Evolutionary conservation across 192 early-diverging fungal genomes (phyloP).

Genomic region (Geranomyces variabilis): DNA sequence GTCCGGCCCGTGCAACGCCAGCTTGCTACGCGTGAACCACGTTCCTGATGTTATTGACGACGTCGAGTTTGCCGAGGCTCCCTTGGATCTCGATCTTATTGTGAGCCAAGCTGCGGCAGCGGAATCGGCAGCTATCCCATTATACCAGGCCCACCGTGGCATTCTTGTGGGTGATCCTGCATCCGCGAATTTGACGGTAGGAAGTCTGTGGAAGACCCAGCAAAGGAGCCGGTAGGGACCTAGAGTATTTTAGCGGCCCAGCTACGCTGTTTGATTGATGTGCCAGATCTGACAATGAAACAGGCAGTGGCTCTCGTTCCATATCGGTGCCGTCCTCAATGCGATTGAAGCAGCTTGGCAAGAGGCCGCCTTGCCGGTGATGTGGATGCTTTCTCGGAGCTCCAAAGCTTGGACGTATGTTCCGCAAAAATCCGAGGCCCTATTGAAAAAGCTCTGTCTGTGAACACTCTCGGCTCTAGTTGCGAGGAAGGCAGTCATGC

Average conservation of each 20-base stretch:
- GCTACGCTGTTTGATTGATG: neutral
- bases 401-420: slow-evolving; percentile 26
- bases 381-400: slow-evolving; percentile 26
- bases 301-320: too few relatives aligned
- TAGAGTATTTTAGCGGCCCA: neutral
- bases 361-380: neutral
- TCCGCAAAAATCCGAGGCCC: too few relatives aligned
- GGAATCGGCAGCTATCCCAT: too few relatives aligned
- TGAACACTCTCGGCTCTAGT: neutral
- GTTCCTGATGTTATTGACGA: too few relatives aligned
- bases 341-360: neutral
- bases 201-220: neutral
- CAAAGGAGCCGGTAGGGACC: neutral
- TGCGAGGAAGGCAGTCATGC: neutral
- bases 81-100: too few relatives aligned
- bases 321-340: neutral
- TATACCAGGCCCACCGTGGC: too few relatives aligned
- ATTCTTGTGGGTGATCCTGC: neutral
- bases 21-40: too few relatives aligned
- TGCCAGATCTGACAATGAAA: neutral
- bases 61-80: too few relatives aligned
- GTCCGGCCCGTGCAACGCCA: too few relatives aligned
- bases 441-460: neutral
- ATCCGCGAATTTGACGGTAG: neutral
- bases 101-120: too few relatives aligned